A percentile compares a stretch with the other conserved stretches of the same genome.
phyloP scores from a whole-genome alignment of 208 protist genomes.

The Acanthamoeba polyphaga region DNA sequence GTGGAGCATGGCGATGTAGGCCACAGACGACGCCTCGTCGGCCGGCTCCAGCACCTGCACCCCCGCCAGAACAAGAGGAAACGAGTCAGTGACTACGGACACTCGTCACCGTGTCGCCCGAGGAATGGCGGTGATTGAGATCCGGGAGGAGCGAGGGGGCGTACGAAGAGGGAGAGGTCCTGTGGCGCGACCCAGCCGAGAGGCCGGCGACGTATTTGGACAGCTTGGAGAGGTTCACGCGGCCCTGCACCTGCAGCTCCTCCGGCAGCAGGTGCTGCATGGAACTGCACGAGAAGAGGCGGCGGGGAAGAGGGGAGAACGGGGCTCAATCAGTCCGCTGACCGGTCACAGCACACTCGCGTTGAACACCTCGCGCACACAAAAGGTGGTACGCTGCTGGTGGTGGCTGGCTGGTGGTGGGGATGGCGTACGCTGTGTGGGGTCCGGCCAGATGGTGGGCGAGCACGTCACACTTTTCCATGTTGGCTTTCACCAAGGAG shows the following conservation, averaged over 20 bases:
- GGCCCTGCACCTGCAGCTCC: constrained; percentile 26
- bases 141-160: not conserved
- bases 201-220: constrained; percentile 27
- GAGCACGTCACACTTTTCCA: not conserved
- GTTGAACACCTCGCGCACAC: too few species aligned
- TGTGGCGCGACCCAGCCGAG: not conserved
- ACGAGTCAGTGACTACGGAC: too few species aligned
- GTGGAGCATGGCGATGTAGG: constrained; percentile 64
- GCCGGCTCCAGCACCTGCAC: not conserved
- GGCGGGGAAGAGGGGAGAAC: too few species aligned
- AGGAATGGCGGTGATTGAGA: too few species aligned
- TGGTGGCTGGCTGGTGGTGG: not conserved
- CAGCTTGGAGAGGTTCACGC: constrained; percentile 20
- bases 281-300: not conserved
- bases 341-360: too few species aligned
- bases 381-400: too few species aligned
- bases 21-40: not conserved
- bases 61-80: too few species aligned
- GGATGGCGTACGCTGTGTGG: not conserved
- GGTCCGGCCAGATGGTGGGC: constrained; percentile 7
- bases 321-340: too few species aligned
- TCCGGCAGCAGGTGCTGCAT: constrained; percentile 40
- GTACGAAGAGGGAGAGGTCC: not conserved
- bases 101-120: too few species aligned
- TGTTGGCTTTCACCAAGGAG: not conserved